These are phyloP conservation scores for Pinus albicaulis DNA, from an alignment of 75 land plant species.

Conservation along the genomic window DNA sequence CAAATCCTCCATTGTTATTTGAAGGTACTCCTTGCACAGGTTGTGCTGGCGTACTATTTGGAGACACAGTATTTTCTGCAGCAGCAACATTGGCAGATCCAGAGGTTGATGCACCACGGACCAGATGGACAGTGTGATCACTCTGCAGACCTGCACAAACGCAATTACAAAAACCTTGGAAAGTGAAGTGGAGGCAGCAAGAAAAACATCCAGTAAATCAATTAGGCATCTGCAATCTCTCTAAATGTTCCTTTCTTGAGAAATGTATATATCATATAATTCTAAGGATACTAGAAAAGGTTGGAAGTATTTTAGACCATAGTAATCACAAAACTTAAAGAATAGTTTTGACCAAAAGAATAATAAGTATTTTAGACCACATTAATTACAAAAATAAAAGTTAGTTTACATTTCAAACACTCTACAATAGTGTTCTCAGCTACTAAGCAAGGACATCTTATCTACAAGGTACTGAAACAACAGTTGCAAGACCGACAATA, in stretches of 20 bases:
- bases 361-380: neutral
- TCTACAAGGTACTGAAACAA: too few relatives aligned
- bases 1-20: slow-evolving; percentile 25
- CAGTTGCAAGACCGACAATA: too few relatives aligned
- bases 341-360: neutral
- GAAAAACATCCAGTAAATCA: neutral
- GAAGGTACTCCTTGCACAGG: slow-evolving; percentile 22
- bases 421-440: neutral
- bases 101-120: slow-evolving; percentile 46
- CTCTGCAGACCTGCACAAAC: slow-evolving; percentile 45
- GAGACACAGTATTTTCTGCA: slow-evolving; percentile 16
- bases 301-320: neutral
- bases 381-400: neutral
- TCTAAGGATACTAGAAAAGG: neutral
- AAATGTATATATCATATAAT: neutral
- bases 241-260: neutral
- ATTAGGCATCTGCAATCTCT: neutral
- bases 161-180: neutral
- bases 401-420: neutral
- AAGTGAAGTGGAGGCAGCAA: neutral
- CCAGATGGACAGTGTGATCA: slow-evolving; percentile 71
- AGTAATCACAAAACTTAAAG: neutral
- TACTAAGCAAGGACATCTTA: neutral
- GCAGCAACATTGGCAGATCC: slow-evolving; percentile 22
- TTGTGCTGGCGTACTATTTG: slow-evolving; percentile 7